A percentile compares a stretch with the other conserved stretches of the same genome.
phyloP scores from a whole-genome alignment of 495 filamentous ascomycete species.

The Podospora pseudoanserina region DNA sequence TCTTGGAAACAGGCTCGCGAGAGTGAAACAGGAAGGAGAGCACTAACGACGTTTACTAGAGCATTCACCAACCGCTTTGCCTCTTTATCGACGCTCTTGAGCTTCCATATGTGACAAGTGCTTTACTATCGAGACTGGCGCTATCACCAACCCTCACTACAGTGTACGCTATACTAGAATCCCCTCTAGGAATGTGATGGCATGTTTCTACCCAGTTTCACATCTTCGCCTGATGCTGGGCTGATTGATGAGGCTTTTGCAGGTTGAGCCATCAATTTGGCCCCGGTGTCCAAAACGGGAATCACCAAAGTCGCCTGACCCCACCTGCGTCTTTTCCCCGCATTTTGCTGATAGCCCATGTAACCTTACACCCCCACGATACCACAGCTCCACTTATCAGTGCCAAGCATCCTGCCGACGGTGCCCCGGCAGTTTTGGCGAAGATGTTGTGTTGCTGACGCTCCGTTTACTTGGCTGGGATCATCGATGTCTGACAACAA shows the following conservation, averaged over 20 bases:
- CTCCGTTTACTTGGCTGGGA: background rate
- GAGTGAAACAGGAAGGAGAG: background rate
- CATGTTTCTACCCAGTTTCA: background rate
- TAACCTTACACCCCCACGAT: background rate
- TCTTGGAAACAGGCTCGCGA: background rate
- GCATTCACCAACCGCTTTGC: background rate
- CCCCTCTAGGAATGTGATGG: background rate
- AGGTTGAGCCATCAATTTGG: background rate
- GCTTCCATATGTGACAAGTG: background rate
- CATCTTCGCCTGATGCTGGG: background rate
- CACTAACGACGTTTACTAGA: background rate
- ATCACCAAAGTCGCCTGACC: conserved; percentile 5
- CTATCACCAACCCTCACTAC: background rate
- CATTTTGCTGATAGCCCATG: background rate
- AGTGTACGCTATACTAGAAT: too few species aligned
- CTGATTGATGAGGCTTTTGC: background rate
- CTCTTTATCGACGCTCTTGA: background rate
- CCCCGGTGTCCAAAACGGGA: conserved; percentile 7
- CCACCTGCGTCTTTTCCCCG: background rate
- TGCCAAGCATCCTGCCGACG: background rate
- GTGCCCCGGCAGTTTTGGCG: background rate
- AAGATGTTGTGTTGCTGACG: background rate
- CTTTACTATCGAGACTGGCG: background rate
- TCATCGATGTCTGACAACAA: background rate
- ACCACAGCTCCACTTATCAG: background rate